Evolutionary conservation across 139 green algal species (phyloP), one percentile per base, ranked within the genome.

Genomic region (Tetraselmis chui): DNA sequence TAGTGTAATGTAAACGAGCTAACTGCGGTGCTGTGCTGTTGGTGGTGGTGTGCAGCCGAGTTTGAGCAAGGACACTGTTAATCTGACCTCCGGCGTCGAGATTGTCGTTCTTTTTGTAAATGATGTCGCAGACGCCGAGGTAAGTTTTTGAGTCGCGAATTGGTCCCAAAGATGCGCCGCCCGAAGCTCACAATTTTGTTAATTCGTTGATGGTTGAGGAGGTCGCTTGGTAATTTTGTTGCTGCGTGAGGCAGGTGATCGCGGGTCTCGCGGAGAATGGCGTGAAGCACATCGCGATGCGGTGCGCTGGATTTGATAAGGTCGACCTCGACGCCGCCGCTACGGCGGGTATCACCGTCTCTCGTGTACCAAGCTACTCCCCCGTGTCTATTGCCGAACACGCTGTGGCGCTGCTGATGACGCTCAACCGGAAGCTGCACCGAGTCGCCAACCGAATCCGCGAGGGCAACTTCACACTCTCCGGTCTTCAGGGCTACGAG

Each of bases 361-460:
- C 84, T 30, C 86, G 93, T 11, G 93, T 97, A 31, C 94, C 93
- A 23, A 89, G 89, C 26, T 96, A 97, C 87, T 90, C 84, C 0
- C 93, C 93, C 1, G 75, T 87, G 18, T 90, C 87, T 23, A 90
- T 97, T 23, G 92, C 92, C 0, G 94, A 97, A 87, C 90, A 95
- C 59, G 92, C 92, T 0, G 84, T 96, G 25, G 84, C 87, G 11
- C 85, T 95, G 24, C 83, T 92, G 28, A 86, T 95, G 30, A 85
- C 88, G 0, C 82, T 96, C 2, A 92, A 94, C 83, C 87, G 91
- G 78, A 86, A 93, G 67, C 80, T 96, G 28, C 81, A 90, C 58
- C 76, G 81, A 1, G 89, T 91, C 1, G 75, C 92, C 74, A 78
- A 82, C 22, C 90, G 92, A 29, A 80, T 93, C 23, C 77, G 31